Evolutionary conservation across 2,329 filamentous ascomycete species (phyloP), one percentile per base, ranked within the genome.

Genomic region (Coniella vitis): DNA sequence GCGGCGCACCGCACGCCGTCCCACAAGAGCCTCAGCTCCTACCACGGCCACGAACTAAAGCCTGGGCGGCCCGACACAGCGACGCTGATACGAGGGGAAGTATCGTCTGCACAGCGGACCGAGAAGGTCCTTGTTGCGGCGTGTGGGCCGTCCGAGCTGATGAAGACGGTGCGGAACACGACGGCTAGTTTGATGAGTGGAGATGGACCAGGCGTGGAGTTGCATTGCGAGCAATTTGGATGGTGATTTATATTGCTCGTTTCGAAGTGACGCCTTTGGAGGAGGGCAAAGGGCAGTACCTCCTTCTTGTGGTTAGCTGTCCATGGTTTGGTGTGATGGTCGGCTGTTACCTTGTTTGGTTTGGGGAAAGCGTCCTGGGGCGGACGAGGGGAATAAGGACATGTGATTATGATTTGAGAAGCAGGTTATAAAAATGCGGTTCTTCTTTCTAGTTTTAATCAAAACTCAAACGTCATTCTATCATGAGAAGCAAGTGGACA

Each of bases 151-250:
- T 63, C 65, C 19, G 60, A 64, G 4, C 55, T 78, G 43, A 71
- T 74, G 62, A 61, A 62, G 40, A 60, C 63, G 3, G 70, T 73
- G n/a, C 65, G 73, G 38, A 64, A 70, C 22, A 67, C 69, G 0
- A 67, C 69, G 8, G 72, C 73, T 3, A 61, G 60, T 25, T 65
- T 65, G 54, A 74, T 77, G 32, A 62, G 59, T 1, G 60, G 64
- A 1, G 62, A 65, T 20, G 74, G 73, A 3, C 70, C 73, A 1
- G 70, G 67, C 22, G 65, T 77, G n/a, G 72, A 75, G 57, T 61
- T 76, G 40, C 72, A 76, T 56, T 72, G 68, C 53, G 74, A 76
- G 57, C 65, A 73, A 56, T 74, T 75, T 52, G 69, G 69, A 2
- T 73, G 70, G 70, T 72, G 42, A 58, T n/a, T n/a, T 29, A 10